Evolutionary conservation across 2,329 filamentous ascomycete species (phyloP), one percentile per base, ranked within the genome.

Genomic region (Waltergamsia citrina): DNA sequence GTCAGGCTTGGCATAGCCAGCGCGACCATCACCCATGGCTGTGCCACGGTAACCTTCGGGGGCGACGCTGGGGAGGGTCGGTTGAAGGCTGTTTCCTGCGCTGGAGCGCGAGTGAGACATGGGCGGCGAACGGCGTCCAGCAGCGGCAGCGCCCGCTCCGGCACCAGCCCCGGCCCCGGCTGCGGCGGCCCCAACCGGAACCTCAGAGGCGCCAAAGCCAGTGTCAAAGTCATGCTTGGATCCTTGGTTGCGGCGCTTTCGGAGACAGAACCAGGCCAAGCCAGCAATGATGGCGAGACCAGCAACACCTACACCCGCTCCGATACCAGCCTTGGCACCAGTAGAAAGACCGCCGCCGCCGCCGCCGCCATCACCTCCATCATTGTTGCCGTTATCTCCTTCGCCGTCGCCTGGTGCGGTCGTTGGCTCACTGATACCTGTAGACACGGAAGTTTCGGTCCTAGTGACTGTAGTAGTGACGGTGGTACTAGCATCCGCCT

Each of bases 251-350:
- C 52, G 47, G 38, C 58, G 51, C 36, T 48, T 45, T 38, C 47
- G 46, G 33, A 54, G 34, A 39, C 49, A 50, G 42, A 53, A 49
- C 44, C 51, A 54, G 27, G 51, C 22, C 29, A 52, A 35, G 15
- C 38, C 45, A 28, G 37, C 51, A 29, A 60, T 36, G 35, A 59
- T n/a, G 23, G 48, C 39, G 8, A 63, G 48, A 15, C 46, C 61
- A 33, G 41, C 61, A 16, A 60, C 45, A 39, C 52, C 60, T 14
- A 49, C 54, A 33, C 57, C 62, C 16, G 53, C 54, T 34, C 62
- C 62, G 24, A 65, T 65, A 35, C 62, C 62, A 28, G 57, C 58
- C 54, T 64, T 62, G 39, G 60, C 62, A 19, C 60, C 62, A 6
- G 52, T 59, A 2, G 56, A 58, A 8, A 65, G 51, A 5, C 60